These are phyloP conservation scores for Amniculicola lignicola DNA, from an alignment of 495 filamentous ascomycete genomes.

Conservation along the genomic window DNA sequence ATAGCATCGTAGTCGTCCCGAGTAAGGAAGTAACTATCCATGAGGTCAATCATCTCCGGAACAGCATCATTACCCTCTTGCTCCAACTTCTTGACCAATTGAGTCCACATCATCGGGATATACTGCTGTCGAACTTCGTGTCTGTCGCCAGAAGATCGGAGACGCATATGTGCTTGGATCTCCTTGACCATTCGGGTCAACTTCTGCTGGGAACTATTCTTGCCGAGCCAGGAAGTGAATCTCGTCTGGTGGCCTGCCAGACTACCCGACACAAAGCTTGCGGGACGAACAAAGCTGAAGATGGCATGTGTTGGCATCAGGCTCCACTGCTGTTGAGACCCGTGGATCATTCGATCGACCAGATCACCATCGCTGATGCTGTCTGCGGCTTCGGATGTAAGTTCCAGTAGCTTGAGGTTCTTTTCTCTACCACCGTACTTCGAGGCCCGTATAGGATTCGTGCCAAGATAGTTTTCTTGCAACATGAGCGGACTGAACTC, in stretches of 20 bases:
- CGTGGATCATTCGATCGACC: constrained; percentile 97
- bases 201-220: constrained; percentile 87
- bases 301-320: constrained; percentile 97
- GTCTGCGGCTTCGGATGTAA: constrained; percentile 80
- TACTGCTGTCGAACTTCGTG: constrained; percentile 95
- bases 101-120: constrained; percentile 81
- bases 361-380: constrained; percentile 97
- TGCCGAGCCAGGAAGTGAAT: constrained; percentile 90
- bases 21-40: constrained; percentile 98
- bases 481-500: constrained; percentile 97
- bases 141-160: constrained; percentile 85
- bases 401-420: constrained; percentile 75
- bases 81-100: constrained; percentile 59
- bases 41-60: constrained; percentile 65
- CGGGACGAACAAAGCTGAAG: constrained; percentile 88
- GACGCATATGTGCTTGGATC: constrained; percentile 94
- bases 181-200: constrained; percentile 83
- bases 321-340: constrained; percentile 95
- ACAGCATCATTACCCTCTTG: constrained; percentile 43
- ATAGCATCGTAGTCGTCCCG: constrained; percentile 91
- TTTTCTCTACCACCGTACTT: constrained; percentile 60
- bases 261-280: constrained; percentile 83
- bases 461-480: constrained; percentile 93
- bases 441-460: constrained; percentile 63
- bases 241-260: constrained; percentile 52